Conservation (phyloP, 352 stramenopile species). For the Phytophthora capsici region DNA sequence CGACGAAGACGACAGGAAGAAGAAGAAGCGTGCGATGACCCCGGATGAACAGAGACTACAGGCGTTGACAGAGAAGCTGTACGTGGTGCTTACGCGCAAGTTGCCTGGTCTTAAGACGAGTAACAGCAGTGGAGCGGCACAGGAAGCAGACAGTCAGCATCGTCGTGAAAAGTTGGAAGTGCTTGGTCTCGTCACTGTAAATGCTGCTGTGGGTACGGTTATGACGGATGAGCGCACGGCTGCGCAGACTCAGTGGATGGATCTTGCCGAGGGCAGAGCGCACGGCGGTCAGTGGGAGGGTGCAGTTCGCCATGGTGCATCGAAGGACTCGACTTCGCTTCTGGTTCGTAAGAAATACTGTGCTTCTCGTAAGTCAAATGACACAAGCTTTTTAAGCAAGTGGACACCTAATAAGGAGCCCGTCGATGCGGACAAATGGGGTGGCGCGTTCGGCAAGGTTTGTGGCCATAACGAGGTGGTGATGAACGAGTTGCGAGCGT, state of each 20-base stretch:
- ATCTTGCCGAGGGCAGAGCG: conserved; percentile 48
- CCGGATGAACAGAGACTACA: conserved; percentile 77
- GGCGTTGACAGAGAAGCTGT: conserved; percentile 75
- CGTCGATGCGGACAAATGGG: conserved; percentile 75
- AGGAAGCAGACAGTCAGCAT: conserved; percentile 43
- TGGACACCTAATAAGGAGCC: conserved; percentile 84
- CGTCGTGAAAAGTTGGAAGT: conserved; percentile 68
- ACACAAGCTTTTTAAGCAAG: conserved; percentile 36
- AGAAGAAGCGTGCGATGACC: conserved; percentile 45
- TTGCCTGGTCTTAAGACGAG: conserved; percentile 19
- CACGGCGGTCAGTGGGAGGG: conserved; percentile 76
- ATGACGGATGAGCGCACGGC: conserved; percentile 66
- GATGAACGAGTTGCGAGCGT: conserved; percentile 83
- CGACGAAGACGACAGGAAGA: conserved; percentile 41
- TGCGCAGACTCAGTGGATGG: conserved; percentile 87
- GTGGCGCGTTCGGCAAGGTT: conserved; percentile 82
- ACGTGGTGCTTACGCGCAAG: conserved; percentile 56
- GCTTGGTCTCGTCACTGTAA: conserved; percentile 67
- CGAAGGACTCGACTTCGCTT: conserved; percentile 77
- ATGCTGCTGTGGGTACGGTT: conserved; percentile 57
- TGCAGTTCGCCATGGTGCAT: conserved; percentile 71
- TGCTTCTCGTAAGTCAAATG: conserved; percentile 23
- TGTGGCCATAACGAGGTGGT: conserved; percentile 93
- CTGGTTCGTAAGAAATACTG: conserved; percentile 51
- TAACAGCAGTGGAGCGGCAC: not conserved